Evolutionary conservation across 2,329 filamentous ascomycete genomes (phyloP), one percentile per base, ranked within the genome.

Genomic region (Cladorrhinum sp.): DNA sequence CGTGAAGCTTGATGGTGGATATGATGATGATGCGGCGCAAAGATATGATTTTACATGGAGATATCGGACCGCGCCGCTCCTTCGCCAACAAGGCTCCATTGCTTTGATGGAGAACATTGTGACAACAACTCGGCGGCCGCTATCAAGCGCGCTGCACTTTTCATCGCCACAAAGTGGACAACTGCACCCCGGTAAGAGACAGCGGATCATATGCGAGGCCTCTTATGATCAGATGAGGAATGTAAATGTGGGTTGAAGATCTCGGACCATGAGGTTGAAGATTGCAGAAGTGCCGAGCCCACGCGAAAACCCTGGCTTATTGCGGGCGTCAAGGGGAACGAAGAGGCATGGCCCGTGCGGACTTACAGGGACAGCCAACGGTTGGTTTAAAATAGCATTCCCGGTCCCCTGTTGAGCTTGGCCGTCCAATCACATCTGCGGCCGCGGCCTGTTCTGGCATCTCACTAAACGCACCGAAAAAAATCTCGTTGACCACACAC

Each of bases 341-440:
- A 16, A 59, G 58, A 58, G 48, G 29, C 45, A 51, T 50, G 60
- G 62, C 48, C 58, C 41, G 62, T 64, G 59, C 58, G 45, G 27
- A 16, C 16, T 36, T 54, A 57, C 48, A 25, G 12, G 3, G 25
- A 57, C 2, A 20, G 57, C 64, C 59, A 65, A 63, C 62, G 55
- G 57, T 45, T 45, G 57, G 45, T 38, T 58, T 38, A 62, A 68
- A 68, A 63, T 66, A 65, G 62, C 50, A 64, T 45, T 45, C 41
- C 8, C 16, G 16, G 2, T 7, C 41, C 41, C 41, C 41, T 45
- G 49, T 27, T 36, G 38, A 12, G 13, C 18, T 32, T 18, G 50
- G 45, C 36, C 23, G 53, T 32, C 66, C 66, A 68, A 68, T 66
- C 65, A 68, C 25, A 13, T 23, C 25, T 27, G 56, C 55, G 59